A percentile compares a stretch with the other conserved stretches of the same genome.
Evolutionary conservation across 495 filamentous ascomycete species (phyloP).

Genomic region (Umbilicaria muhlenbergii): DNA sequence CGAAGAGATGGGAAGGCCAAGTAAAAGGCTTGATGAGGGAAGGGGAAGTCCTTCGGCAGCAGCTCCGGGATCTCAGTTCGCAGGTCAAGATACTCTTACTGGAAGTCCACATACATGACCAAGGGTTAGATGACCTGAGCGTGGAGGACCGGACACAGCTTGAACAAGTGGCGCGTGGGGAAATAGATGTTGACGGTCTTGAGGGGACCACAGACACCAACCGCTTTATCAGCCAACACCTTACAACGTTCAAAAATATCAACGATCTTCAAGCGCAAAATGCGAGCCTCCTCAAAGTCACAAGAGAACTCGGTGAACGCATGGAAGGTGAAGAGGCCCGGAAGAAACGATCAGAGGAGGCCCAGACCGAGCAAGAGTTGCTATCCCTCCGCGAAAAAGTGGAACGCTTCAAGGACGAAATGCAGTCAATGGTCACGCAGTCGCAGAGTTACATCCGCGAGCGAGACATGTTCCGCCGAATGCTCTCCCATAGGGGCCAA

Average conservation of each 20-base stretch:
- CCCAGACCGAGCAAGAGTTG: slow-evolving; percentile 57
- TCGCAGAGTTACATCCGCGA: slow-evolving; percentile 89
- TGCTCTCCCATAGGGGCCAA: slow-evolving; percentile 64
- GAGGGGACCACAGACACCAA: slow-evolving; percentile 52
- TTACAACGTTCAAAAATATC: slow-evolving; percentile 71
- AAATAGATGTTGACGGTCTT: slow-evolving; percentile 42
- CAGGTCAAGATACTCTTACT: slow-evolving; percentile 80
- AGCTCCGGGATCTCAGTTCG: slow-evolving; percentile 79
- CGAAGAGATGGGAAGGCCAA: slow-evolving; percentile 57
- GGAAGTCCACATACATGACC: slow-evolving; percentile 62
- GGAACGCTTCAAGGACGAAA: slow-evolving; percentile 50
- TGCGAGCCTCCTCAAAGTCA: slow-evolving; percentile 59
- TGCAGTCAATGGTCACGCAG: slow-evolving; percentile 59
- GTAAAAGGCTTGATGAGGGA: slow-evolving; percentile 57
- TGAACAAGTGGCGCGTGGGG: slow-evolving; percentile 53
- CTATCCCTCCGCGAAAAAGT: slow-evolving; percentile 49
- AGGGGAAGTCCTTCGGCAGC: slow-evolving; percentile 61
- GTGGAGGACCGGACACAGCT: slow-evolving; percentile 47
- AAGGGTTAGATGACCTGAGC: slow-evolving; percentile 58
- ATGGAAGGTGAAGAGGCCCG: slow-evolving; percentile 85
- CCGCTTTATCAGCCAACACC: slow-evolving; percentile 67
- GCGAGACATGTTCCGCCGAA: slow-evolving; percentile 90
- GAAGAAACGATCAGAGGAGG: slow-evolving; percentile 48
- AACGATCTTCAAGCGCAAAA: slow-evolving; percentile 83
- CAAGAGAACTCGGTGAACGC: slow-evolving; percentile 65